Conservation (phyloP, 73 alveolate species). For the Tetrahymena malaccensis region DNA sequence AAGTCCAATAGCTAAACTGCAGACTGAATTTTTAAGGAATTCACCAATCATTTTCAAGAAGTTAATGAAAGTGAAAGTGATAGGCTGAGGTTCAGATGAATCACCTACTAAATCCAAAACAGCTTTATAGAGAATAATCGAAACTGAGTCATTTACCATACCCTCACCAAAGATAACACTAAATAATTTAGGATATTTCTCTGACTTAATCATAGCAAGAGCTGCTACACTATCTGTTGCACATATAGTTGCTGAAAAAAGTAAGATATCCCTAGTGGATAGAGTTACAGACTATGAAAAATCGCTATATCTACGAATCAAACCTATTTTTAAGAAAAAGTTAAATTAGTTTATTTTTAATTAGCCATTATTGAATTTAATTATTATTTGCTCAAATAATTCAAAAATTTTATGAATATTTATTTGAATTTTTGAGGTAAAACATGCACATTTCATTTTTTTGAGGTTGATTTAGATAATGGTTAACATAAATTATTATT, state of each 20-base stretch:
- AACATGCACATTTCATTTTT: too few relatives aligned
- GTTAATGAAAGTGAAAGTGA: neutral
- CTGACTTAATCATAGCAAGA: slow-evolving; percentile 72
- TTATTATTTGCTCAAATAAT: too few relatives aligned
- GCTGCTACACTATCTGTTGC: slow-evolving; percentile 93
- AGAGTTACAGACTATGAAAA: slow-evolving; percentile 18
- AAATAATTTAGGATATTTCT: slow-evolving; percentile 79
- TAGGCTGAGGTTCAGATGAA: neutral
- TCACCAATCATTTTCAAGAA: neutral
- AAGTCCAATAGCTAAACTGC: slow-evolving; percentile 25
- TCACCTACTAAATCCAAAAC: slow-evolving; percentile 11
- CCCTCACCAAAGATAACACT: slow-evolving; percentile 93
- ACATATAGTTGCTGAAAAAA: slow-evolving; percentile 80
- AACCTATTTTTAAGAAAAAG: neutral
- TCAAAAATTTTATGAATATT: too few relatives aligned
- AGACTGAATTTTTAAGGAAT: slow-evolving; percentile 5
- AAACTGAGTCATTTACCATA: slow-evolving; percentile 91
- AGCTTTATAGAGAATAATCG: slow-evolving; percentile 63
- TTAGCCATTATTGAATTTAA: too few relatives aligned
- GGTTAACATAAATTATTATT: too few relatives aligned
- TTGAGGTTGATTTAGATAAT: too few relatives aligned
- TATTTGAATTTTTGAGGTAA: too few relatives aligned
- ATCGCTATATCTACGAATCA: neutral
- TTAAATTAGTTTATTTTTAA: neutral
- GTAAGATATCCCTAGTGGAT: slow-evolving; percentile 47